These are phyloP conservation scores for Pleurotus giganteus DNA, from an alignment of 768 basidiomycete species.

Conservation along the genomic window DNA sequence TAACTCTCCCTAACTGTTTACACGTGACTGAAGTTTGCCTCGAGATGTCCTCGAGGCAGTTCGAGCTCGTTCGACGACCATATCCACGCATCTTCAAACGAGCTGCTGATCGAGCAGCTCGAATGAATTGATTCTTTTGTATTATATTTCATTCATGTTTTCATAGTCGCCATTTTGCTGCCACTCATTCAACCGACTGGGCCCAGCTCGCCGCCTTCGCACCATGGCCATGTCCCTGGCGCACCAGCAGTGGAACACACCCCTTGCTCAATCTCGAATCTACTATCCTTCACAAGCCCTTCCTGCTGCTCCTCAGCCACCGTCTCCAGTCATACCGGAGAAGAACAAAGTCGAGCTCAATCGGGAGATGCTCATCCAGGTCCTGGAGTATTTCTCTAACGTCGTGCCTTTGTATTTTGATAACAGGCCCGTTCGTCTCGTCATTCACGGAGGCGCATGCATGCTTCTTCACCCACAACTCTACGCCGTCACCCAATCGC, in stretches of 20 bases:
- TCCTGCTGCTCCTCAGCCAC: not conserved
- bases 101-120: not conserved
- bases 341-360: constrained; percentile 40
- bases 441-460: constrained; percentile 72
- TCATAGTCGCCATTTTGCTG: not conserved
- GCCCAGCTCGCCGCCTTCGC: no score
- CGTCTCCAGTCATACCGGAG: constrained; percentile 1
- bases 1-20: not conserved
- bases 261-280: not conserved
- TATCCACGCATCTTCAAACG: not conserved
- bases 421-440: constrained; percentile 48
- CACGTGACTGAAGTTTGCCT: not conserved
- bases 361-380: constrained; percentile 37
- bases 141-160: not conserved
- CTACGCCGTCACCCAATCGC: constrained; percentile 27
- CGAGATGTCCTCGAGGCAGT: not conserved
- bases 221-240: constrained; percentile 4
- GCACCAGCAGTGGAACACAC: not conserved
- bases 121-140: not conserved
- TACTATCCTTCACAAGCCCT: not conserved
- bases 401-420: constrained; percentile 45
- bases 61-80: not conserved
- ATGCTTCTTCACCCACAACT: constrained; percentile 63
- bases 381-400: constrained; percentile 51
- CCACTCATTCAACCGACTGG: not conserved